A percentile compares a stretch with the other conserved stretches of the same genome.
phyloP scores from a whole-genome alignment of 2,329 filamentous ascomycete species.

The Monosporascus sp. region DNA sequence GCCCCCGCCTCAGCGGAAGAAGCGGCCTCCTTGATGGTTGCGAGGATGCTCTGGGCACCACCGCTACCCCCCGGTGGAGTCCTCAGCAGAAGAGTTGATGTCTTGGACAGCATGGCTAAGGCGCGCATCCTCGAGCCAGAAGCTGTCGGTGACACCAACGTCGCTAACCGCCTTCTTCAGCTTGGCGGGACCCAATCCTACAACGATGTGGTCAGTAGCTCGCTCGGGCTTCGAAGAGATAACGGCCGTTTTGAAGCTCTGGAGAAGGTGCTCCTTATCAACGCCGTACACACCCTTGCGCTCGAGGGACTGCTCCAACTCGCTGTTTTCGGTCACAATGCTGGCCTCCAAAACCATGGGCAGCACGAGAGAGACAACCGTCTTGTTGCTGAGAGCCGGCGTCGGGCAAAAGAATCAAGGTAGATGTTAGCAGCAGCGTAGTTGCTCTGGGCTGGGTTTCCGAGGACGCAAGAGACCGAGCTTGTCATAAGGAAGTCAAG shows the following conservation, averaged over 20 bases:
- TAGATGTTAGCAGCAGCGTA: constrained; percentile 27
- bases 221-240: not conserved
- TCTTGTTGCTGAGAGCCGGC: not conserved
- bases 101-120: constrained; percentile 15
- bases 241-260: constrained; percentile 5
- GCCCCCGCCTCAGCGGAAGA: constrained; percentile 8
- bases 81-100: constrained; percentile 6
- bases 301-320: constrained; percentile 2
- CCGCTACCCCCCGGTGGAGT: not conserved
- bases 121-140: constrained; percentile 24
- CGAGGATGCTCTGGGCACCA: constrained; percentile 12
- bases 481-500: constrained; percentile 9
- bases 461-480: constrained; percentile 18
- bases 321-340: constrained; percentile 18
- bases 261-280: constrained; percentile 8
- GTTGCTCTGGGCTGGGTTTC: constrained; percentile 20
- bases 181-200: constrained; percentile 21
- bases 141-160: constrained; percentile 9
- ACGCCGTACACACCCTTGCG: constrained; percentile 6
- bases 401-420: constrained; percentile 19
- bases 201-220: constrained; percentile 8
- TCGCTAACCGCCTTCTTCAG: constrained; percentile 13
- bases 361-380: constrained; percentile 1
- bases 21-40: constrained; percentile 10
- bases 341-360: constrained; percentile 8